These are phyloP conservation scores for Zymoseptoria ardabiliae DNA, from an alignment of 2,329 filamentous ascomycete genomes.

Conservation along the genomic window DNA sequence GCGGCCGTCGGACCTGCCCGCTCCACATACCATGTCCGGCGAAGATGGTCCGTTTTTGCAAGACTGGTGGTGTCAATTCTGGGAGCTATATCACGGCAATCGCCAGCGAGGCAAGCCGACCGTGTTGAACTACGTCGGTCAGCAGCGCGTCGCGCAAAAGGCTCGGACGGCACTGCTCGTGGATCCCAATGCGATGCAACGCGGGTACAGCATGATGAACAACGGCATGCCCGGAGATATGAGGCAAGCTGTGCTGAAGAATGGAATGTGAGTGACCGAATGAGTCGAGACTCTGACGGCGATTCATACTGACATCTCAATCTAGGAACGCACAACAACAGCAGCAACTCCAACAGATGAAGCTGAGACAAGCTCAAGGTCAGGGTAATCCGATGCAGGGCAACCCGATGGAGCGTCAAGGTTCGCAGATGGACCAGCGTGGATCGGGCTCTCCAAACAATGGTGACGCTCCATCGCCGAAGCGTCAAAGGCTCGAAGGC, in stretches of 20 bases:
- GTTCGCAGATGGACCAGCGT: conserved; percentile 76
- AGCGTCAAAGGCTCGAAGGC: conserved; percentile 70
- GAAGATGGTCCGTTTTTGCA: conserved; percentile 78
- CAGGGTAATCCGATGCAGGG: conserved; percentile 53
- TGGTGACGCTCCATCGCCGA: conserved; percentile 83
- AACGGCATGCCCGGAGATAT: conserved; percentile 17
- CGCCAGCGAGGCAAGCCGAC: conserved; percentile 54
- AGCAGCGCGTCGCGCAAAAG: conserved; percentile 70
- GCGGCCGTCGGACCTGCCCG: conserved; percentile 71
- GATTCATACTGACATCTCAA: background rate
- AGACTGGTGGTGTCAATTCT: conserved; percentile 97
- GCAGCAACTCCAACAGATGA: conserved; percentile 28
- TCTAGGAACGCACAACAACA: conserved; percentile 25
- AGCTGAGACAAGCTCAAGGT: conserved; percentile 58
- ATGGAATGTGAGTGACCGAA: conserved; percentile 15
- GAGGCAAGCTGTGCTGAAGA: conserved; percentile 17
- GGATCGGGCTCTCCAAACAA: conserved; percentile 64
- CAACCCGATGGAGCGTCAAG: conserved; percentile 77
- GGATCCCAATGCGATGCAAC: conserved; percentile 43
- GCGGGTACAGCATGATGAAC: conserved; percentile 14
- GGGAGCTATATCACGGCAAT: conserved; percentile 87
- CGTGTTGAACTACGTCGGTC: conserved; percentile 29
- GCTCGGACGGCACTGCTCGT: conserved; percentile 60
- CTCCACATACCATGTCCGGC: conserved; percentile 59
- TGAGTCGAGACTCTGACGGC: background rate